Conservation (phyloP, 768 basidiomycete genomes). For the Mycena belliarum region DNA sequence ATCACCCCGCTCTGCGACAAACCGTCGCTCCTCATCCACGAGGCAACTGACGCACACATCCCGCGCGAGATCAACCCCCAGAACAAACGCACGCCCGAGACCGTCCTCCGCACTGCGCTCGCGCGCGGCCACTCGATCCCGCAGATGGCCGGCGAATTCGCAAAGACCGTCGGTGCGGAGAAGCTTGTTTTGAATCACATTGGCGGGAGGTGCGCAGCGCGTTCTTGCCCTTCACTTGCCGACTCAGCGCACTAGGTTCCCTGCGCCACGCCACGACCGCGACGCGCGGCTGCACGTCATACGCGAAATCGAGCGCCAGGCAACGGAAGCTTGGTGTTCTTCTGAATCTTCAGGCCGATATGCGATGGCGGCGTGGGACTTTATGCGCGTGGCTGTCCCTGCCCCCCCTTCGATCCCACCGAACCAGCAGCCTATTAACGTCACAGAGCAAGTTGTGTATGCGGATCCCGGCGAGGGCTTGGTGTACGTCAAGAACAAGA, state of each 20-base stretch:
- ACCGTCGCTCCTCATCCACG: slow-evolving; percentile 78
- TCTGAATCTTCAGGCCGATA: no score
- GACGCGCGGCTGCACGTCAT: slow-evolving; percentile 48
- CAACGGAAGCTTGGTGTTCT: slow-evolving; percentile 58
- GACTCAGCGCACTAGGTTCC: slow-evolving; percentile 42
- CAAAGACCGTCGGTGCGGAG: slow-evolving; percentile 58
- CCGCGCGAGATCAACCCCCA: slow-evolving; percentile 53
- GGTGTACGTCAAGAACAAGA: slow-evolving; percentile 24
- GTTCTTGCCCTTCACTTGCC: slow-evolving; percentile 1
- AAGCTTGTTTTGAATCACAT: slow-evolving; percentile 78
- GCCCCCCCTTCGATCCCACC: slow-evolving; percentile 8
- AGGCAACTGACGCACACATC: slow-evolving; percentile 78
- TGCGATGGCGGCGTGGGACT: slow-evolving; percentile 61
- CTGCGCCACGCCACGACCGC: slow-evolving; percentile 43
- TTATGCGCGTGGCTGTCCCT: slow-evolving; percentile 47
- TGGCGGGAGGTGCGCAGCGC: slow-evolving; percentile 51
- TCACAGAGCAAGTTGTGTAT: slow-evolving; percentile 18
- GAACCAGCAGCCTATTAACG: background rate
- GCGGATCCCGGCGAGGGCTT: slow-evolving; percentile 30
- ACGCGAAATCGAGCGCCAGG: slow-evolving; percentile 62
- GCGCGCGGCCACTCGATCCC: slow-evolving; percentile 79
- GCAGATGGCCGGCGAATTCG: slow-evolving; percentile 76
- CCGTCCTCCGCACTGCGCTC: slow-evolving; percentile 51
- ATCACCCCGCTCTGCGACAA: slow-evolving; percentile 57
- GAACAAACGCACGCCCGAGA: slow-evolving; percentile 42